Conservation (phyloP, 495 filamentous ascomycete species). For the Lophiostoma macrostomum region DNA sequence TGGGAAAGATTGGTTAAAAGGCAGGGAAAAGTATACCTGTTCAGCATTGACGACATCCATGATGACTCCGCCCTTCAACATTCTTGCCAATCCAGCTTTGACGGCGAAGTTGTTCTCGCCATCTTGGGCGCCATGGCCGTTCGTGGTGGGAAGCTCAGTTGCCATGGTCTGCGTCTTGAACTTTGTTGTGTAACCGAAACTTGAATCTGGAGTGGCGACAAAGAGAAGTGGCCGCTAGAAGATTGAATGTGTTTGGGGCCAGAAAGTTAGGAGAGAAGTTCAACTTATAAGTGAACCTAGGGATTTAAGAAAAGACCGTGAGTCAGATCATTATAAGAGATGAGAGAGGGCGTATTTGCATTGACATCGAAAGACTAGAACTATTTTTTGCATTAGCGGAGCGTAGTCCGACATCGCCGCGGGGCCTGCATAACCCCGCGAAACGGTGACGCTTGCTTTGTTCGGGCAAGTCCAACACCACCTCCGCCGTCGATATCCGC, state of each 20-base stretch:
- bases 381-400: too few species aligned
- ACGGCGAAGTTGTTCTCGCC: conserved; percentile 48
- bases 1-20: too few species aligned
- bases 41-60: conserved; percentile 97
- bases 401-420: too few species aligned
- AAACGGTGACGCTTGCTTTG: too few species aligned
- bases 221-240: too few species aligned
- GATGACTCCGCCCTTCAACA: conserved; percentile 98
- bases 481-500: too few species aligned
- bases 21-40: conserved; percentile 54
- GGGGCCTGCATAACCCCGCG: too few species aligned
- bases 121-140: conserved; percentile 40
- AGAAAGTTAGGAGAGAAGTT: not conserved
- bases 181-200: too few species aligned
- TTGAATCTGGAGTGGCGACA: too few species aligned
- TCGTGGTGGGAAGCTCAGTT: conserved; percentile 39
- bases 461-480: too few species aligned
- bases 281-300: not conserved
- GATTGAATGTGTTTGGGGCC: not conserved
- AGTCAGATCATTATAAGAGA: not conserved
- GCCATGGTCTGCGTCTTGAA: too few species aligned
- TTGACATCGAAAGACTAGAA: too few species aligned
- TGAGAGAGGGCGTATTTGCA: not conserved
- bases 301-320: not conserved
- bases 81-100: conserved; percentile 92